Evolutionary conservation across 2,329 filamentous ascomycete genomes (phyloP).

Genomic region (Colletotrichum trifolii): DNA sequence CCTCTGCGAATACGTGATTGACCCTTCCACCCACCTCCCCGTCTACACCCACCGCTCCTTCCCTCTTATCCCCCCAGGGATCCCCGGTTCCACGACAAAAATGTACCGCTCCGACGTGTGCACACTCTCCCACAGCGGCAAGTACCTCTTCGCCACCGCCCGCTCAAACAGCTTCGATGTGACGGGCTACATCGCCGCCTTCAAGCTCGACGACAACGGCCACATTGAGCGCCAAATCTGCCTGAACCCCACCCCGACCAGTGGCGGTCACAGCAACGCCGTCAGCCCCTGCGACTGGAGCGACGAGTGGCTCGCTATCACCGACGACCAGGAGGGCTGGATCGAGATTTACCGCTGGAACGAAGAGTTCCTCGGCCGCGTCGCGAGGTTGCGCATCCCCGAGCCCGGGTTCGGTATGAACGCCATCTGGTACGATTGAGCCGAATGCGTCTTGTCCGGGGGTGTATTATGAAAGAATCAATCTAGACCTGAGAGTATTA

Average conservation of each 20-base stretch:
- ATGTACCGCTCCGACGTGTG: conserved; percentile 91
- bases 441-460: no score
- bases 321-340: conserved; percentile 88
- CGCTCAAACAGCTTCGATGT: conserved; percentile 80
- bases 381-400: conserved; percentile 80
- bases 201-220: conserved; percentile 75
- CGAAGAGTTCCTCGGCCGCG: conserved; percentile 81
- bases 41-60: conserved; percentile 82
- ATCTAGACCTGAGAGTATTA: no score
- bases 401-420: conserved; percentile 97
- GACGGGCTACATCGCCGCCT: conserved; percentile 86
- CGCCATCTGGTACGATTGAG: conserved; percentile 87
- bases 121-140: conserved; percentile 73
- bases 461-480: no score
- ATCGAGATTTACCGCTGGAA: conserved; percentile 90
- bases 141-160: conserved; percentile 87
- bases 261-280: conserved; percentile 88
- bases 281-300: conserved; percentile 86
- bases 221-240: conserved; percentile 82
- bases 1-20: conserved; percentile 83
- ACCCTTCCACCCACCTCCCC: conserved; percentile 77
- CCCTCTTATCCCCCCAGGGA: conserved; percentile 83
- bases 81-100: conserved; percentile 57
- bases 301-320: conserved; percentile 91
- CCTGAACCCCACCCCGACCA: conserved; percentile 86